Evolutionary conservation across 805 yeast species (phyloP).

Genomic region (Debaryomyces castellii): DNA sequence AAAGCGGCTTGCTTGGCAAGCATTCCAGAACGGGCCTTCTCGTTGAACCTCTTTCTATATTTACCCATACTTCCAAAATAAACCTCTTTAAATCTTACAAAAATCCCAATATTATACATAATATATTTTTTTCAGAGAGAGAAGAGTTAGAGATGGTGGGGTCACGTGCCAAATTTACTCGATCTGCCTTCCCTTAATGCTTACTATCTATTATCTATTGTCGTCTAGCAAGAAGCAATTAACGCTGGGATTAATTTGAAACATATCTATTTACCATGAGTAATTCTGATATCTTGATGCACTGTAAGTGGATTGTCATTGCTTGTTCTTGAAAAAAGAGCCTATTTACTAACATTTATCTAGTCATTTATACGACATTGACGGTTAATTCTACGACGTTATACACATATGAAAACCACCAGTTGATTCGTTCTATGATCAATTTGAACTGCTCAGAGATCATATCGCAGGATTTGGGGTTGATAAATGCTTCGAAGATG

Average conservation of each 20-base stretch:
- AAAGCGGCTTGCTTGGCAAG: constrained; percentile 75
- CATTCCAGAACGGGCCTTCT: constrained; percentile 82
- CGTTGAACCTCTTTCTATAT: constrained; percentile 77
- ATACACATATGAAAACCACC: constrained; percentile 54
- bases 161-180: not conserved
- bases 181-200: not conserved
- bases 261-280: constrained; percentile 11
- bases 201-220: too few relatives aligned
- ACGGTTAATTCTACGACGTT: constrained; percentile 59
- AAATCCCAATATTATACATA: not conserved
- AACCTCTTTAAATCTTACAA: not conserved
- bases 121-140: not conserved
- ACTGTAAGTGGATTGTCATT: constrained; percentile 18
- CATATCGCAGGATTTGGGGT: constrained; percentile 53
- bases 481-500: constrained; percentile 48
- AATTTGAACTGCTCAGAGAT: constrained; percentile 54
- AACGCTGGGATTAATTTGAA: not conserved
- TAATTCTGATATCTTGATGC: constrained; percentile 18
- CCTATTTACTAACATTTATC: constrained; percentile 11
- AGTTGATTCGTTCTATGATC: constrained; percentile 38
- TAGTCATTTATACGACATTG: constrained; percentile 47
- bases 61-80: constrained; percentile 59
- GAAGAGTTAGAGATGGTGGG: not conserved
- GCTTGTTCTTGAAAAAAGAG: not conserved
- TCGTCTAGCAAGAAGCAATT: too few relatives aligned